These are phyloP conservation scores for Phyllostachys edulis DNA, from an alignment of 176 grass and related monocot genomes.

Conservation along the genomic window DNA sequence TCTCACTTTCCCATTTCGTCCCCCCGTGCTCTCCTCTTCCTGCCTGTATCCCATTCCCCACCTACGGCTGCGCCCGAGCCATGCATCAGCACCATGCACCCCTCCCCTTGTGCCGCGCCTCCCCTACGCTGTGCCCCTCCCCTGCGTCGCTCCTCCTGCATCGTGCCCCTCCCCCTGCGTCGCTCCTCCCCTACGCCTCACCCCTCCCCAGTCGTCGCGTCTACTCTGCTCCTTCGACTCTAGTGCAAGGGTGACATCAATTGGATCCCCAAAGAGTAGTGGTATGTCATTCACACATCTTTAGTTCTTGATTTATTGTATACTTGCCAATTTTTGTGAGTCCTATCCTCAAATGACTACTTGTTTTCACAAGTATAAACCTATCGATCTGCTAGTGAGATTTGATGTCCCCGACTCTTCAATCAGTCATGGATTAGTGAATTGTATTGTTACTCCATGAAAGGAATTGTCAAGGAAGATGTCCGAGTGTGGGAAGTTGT, in stretches of 20 bases:
- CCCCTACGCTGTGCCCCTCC: too few species aligned
- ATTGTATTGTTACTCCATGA: neutral
- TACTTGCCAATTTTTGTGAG: neutral
- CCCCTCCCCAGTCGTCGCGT: too few species aligned
- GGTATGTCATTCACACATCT: constrained; percentile 34
- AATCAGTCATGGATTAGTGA: constrained; percentile 8
- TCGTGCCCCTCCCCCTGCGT: too few species aligned
- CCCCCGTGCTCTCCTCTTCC: too few species aligned
- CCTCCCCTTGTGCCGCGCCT: too few species aligned
- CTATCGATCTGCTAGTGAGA: neutral
- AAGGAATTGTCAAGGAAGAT: constrained; percentile 79
- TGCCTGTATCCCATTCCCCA: too few species aligned
- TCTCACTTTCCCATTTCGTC: too few species aligned
- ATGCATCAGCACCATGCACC: too few species aligned
- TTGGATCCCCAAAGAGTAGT: constrained; percentile 46
- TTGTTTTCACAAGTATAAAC: constrained; percentile 60
- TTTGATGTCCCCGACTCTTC: neutral
- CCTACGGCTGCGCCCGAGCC: too few species aligned
- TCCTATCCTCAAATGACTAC: constrained; percentile 8
- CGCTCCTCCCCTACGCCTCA: too few species aligned
- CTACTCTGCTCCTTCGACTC: constrained; percentile 63
- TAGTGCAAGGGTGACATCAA: constrained; percentile 69
- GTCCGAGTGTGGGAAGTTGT: constrained; percentile 62
- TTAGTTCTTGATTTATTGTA: neutral
- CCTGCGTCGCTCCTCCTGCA: too few species aligned